phyloP scores from a whole-genome alignment of 208 protist genomes.

The Leishmania aethiopica region DNA sequence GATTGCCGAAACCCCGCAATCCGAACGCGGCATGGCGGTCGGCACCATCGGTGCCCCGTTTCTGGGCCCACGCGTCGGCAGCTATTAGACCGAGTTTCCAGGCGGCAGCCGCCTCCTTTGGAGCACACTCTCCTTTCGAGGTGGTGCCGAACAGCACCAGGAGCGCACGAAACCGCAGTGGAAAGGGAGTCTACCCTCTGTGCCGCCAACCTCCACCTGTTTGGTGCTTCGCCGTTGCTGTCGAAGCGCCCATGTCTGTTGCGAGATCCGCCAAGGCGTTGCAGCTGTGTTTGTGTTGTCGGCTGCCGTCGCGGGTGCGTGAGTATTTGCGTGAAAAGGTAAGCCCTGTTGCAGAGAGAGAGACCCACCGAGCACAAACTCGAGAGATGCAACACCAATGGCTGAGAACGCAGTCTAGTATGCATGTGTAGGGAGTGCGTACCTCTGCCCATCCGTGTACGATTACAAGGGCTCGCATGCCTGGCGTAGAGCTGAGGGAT shows the following conservation, averaged over 20 bases:
- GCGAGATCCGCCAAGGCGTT: background rate
- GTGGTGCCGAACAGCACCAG: background rate
- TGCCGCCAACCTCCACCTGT: no score
- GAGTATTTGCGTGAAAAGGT: background rate
- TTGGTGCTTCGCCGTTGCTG: background rate
- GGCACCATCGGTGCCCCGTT: slow-evolving; percentile 70
- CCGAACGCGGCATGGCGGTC: slow-evolving; percentile 65
- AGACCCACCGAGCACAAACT: background rate
- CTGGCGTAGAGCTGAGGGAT: background rate
- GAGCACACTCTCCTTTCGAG: background rate
- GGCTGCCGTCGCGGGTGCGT: background rate
- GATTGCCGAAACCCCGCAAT: slow-evolving; percentile 83
- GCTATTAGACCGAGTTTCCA: slow-evolving; percentile 18
- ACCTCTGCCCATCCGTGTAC: background rate
- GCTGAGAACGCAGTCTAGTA: background rate
- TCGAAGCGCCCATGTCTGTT: background rate
- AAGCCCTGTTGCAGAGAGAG: no score
- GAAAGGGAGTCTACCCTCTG: background rate
- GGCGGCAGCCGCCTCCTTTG: background rate
- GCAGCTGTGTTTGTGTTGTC: background rate
- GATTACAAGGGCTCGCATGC: background rate
- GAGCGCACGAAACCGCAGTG: background rate
- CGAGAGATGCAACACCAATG: no score
- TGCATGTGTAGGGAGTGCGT: background rate
- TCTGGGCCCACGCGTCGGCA: slow-evolving; percentile 52